Conservation (phyloP, 495 filamentous ascomycete genomes). For the Tetracladium setigerum region DNA sequence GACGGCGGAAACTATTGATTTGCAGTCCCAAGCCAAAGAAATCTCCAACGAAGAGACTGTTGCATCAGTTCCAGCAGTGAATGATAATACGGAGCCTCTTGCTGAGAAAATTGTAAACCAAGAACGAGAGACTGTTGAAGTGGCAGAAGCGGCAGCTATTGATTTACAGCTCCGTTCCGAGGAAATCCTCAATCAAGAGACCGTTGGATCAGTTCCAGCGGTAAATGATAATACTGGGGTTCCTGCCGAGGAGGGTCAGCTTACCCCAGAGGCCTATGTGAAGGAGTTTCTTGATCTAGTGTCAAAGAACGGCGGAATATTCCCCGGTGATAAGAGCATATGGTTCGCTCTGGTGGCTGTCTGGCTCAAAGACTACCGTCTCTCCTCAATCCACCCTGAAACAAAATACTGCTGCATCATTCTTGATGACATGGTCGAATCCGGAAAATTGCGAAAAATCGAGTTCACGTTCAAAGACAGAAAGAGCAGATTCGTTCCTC, state of each 20-base stretch:
- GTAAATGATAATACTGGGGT: no score
- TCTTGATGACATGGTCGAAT: constrained; percentile 53
- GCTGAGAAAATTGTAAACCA: no score
- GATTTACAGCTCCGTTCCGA: no score
- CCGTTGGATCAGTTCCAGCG: no score
- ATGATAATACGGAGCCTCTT: no score
- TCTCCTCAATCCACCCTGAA: constrained; percentile 31
- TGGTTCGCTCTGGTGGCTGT: constrained; percentile 58
- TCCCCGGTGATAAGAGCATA: constrained; percentile 65
- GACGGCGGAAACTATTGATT: no score
- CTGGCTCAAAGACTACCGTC: constrained; percentile 51
- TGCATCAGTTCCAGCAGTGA: no score
- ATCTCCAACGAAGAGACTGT: no score
- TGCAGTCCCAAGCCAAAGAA: no score
- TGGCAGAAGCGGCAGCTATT: no score
- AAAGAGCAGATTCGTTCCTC: constrained; percentile 7
- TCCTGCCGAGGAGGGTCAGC: not conserved
- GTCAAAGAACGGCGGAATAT: constrained; percentile 61
- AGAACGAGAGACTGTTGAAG: no score
- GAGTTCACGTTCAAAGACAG: constrained; percentile 51
- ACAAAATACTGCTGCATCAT: constrained; percentile 35
- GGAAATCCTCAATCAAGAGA: no score
- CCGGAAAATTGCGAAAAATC: constrained; percentile 49
- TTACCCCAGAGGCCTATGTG: not conserved
- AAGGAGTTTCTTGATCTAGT: constrained; percentile 58